A percentile compares a stretch with the other conserved stretches of the same genome.
Evolutionary conservation across 139 green algal genomes (phyloP).

Genomic region (Desmodesmus armatus): DNA sequence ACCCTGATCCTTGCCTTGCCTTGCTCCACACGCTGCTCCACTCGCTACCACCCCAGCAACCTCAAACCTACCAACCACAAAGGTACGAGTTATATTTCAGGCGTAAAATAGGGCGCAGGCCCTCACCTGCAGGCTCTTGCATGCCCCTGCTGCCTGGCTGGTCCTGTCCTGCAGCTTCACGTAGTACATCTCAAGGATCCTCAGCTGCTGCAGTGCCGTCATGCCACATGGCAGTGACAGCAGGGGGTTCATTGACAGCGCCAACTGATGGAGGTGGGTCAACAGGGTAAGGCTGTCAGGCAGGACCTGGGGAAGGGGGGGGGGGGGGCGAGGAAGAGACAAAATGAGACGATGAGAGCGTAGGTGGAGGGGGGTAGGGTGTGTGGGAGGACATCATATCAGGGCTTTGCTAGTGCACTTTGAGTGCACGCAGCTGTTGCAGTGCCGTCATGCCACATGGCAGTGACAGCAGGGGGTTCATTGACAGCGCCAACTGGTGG

Average conservation of each 20-base stretch:
- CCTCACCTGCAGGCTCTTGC: not conserved
- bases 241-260: slow-evolving; percentile 48
- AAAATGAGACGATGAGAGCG: too few species aligned
- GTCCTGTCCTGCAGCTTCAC: not conserved
- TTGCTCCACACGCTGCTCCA: not conserved
- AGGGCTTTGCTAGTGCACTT: slow-evolving; percentile 54
- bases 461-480: slow-evolving; percentile 42
- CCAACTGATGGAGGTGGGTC: slow-evolving; percentile 40
- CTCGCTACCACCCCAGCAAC: not conserved
- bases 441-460: slow-evolving; percentile 15
- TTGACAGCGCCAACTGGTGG: slow-evolving; percentile 45
- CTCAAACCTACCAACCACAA: not conserved
- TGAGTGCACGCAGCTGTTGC: slow-evolving; percentile 17
- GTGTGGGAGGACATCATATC: too few species aligned
- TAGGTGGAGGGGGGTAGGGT: too few species aligned
- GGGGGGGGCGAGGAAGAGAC: too few species aligned
- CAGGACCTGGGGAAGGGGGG: too few species aligned
- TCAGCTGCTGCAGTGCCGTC: slow-evolving; percentile 12
- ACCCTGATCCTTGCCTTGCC: not conserved
- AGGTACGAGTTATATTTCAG: too few species aligned
- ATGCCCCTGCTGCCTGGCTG: not conserved
- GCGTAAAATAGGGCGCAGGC: not conserved
- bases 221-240: slow-evolving; percentile 5
- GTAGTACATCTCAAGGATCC: slow-evolving; percentile 49
- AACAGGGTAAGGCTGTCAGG: slow-evolving; percentile 22